phyloP scores from a whole-genome alignment of 306 rosid species.

The Trifolium subterraneum region DNA sequence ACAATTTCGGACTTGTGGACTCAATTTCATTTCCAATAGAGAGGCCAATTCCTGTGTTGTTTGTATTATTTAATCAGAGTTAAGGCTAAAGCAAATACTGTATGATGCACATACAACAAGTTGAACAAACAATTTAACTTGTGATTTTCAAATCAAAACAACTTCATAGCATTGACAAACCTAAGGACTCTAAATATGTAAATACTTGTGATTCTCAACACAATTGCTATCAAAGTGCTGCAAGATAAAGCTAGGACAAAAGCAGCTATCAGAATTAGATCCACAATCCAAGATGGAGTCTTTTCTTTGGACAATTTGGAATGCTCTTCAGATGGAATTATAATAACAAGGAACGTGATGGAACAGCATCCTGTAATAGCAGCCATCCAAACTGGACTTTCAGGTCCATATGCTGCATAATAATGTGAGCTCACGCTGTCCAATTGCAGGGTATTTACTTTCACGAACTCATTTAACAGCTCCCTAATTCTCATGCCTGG shows the following conservation, averaged over 20 bases:
- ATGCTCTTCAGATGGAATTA: slow-evolving; percentile 52
- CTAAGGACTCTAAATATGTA: too few relatives aligned
- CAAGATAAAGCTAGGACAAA: slow-evolving; percentile 57
- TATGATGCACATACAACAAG: too few relatives aligned
- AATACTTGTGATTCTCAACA: too few relatives aligned
- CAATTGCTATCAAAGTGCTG: slow-evolving; percentile 51
- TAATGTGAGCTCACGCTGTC: slow-evolving; percentile 51
- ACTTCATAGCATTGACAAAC: too few relatives aligned
- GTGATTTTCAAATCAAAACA: too few relatives aligned
- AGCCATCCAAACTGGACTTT: slow-evolving; percentile 68
- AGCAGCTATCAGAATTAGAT: slow-evolving; percentile 65
- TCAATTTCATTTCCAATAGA: too few relatives aligned
- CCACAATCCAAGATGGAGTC: slow-evolving; percentile 68
- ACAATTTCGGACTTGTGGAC: too few relatives aligned
- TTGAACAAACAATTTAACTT: too few relatives aligned
- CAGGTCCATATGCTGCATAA: slow-evolving; percentile 64
- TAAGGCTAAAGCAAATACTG: too few relatives aligned
- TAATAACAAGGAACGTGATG: slow-evolving; percentile 51
- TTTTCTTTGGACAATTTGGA: slow-evolving; percentile 52
- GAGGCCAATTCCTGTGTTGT: too few relatives aligned
- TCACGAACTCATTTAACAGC: slow-evolving; percentile 48
- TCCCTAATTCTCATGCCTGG: slow-evolving; percentile 51
- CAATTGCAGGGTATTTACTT: slow-evolving; percentile 57
- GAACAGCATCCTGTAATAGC: slow-evolving; percentile 65
- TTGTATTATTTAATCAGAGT: too few relatives aligned